Conservation (phyloP, 1,139 yeast genomes). For the Yamadazyma sp. region DNA sequence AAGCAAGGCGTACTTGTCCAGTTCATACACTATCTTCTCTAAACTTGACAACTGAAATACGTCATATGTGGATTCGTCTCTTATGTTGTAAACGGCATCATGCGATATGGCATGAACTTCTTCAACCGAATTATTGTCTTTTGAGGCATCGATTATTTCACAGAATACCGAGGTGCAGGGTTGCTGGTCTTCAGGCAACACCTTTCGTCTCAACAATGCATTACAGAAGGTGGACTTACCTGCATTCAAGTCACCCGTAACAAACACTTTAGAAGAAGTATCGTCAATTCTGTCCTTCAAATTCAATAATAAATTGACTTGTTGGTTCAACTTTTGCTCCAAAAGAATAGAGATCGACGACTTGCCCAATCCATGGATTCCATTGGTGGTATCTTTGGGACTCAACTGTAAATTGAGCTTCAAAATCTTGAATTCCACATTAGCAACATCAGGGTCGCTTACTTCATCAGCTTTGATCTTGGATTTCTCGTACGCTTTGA, state of each 20-base stretch:
- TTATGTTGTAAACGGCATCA: constrained; percentile 55
- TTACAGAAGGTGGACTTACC: constrained; percentile 97
- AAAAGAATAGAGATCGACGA: constrained; percentile 63
- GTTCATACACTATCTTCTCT: constrained; percentile 69
- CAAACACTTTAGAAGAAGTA: constrained; percentile 88
- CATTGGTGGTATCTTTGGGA: constrained; percentile 33
- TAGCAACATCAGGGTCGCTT: constrained; percentile 7
- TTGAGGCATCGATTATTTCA: constrained; percentile 79
- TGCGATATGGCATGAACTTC: constrained; percentile 92
- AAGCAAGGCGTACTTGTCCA: constrained; percentile 64
- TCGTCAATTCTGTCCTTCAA: constrained; percentile 85
- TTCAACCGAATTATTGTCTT: constrained; percentile 71
- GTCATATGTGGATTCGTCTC: constrained; percentile 67
- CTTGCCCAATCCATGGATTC: constrained; percentile 58
- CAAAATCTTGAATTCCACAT: constrained; percentile 49
- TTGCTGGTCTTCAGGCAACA: constrained; percentile 94
- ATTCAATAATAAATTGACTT: constrained; percentile 67
- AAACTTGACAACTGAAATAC: constrained; percentile 54
- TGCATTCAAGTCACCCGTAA: constrained; percentile 95
- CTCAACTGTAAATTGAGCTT: constrained; percentile 65
- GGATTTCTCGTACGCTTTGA: constrained; percentile 30
- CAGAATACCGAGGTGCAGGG: constrained; percentile 97
- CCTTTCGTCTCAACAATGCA: constrained; percentile 72
- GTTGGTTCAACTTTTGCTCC: constrained; percentile 61
- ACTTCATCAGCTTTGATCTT: constrained; percentile 19